phyloP scores from a whole-genome alignment of 2,329 filamentous ascomycete genomes.

The Coccinonectria pachysandricola region DNA sequence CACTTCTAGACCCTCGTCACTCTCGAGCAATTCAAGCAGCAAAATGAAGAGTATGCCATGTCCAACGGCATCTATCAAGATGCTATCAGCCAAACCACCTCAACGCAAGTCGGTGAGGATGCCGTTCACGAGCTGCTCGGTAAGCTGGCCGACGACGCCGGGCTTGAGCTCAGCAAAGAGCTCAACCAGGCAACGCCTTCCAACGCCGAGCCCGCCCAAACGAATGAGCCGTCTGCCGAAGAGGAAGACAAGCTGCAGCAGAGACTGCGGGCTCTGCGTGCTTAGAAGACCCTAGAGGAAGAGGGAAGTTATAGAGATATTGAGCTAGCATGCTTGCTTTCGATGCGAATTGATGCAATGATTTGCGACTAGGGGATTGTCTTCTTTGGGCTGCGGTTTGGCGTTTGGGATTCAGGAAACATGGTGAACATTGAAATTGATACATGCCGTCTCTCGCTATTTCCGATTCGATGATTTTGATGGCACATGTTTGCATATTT shows the following conservation, averaged over 20 bases:
- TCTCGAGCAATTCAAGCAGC: slow-evolving; percentile 50
- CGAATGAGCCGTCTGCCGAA: slow-evolving; percentile 61
- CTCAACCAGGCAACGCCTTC: slow-evolving; percentile 49
- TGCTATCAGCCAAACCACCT: slow-evolving; percentile 67
- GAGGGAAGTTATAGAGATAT: no score
- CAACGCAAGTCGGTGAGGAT: slow-evolving; percentile 65
- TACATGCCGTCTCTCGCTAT: no score
- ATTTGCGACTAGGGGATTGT: no score
- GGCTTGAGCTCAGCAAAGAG: slow-evolving; percentile 70
- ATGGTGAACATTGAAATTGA: no score
- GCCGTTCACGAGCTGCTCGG: slow-evolving; percentile 79
- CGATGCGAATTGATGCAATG: no score
- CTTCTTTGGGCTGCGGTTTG: no score
- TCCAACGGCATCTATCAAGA: slow-evolving; percentile 73
- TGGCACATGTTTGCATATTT: no score
- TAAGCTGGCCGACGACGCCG: slow-evolving; percentile 80
- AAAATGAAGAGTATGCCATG: slow-evolving; percentile 56
- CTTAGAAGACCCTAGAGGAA: slow-evolving; percentile 29
- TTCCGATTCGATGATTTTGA: no score
- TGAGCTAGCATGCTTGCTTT: no score
- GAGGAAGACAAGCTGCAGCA: slow-evolving; percentile 67
- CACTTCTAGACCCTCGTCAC: slow-evolving; percentile 41
- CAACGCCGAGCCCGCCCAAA: slow-evolving; percentile 47
- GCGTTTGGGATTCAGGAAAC: no score
- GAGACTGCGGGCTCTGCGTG: slow-evolving; percentile 44